Conservation (phyloP, 352 stramenopile species). For the Globisporangium parvum region DNA sequence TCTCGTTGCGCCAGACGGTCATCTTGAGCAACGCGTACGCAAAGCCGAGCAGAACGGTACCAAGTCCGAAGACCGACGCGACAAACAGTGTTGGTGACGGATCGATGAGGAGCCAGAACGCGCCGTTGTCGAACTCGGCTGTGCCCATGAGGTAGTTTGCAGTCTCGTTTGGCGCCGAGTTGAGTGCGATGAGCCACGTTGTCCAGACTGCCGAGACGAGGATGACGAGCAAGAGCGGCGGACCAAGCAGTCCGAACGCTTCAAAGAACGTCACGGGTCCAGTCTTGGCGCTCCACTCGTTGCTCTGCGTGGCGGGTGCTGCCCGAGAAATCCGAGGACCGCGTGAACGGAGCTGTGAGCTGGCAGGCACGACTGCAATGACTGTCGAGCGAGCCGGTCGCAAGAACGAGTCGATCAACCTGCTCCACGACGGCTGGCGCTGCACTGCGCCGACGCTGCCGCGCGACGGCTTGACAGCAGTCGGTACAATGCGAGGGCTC, state of each 20-base stretch:
- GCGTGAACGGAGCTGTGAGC: background rate
- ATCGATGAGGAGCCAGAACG: slow-evolving; percentile 33
- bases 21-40: slow-evolving; percentile 2
- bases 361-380: too few species aligned
- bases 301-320: background rate
- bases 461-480: too few species aligned
- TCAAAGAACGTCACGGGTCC: slow-evolving; percentile 3
- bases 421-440: too few species aligned
- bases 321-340: background rate
- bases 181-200: slow-evolving; percentile 23
- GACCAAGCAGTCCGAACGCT: slow-evolving; percentile 3
- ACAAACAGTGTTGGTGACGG: slow-evolving; percentile 7
- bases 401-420: too few species aligned
- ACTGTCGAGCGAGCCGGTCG: too few species aligned
- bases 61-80: slow-evolving; percentile 5
- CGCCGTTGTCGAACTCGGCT: slow-evolving; percentile 22
- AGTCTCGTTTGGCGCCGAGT: slow-evolving; percentile 19
- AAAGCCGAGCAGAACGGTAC: slow-evolving; percentile 12
- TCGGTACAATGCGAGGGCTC: too few species aligned
- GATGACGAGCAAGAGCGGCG: background rate
- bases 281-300: too few species aligned
- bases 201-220: slow-evolving; percentile 26
- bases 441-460: too few species aligned
- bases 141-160: slow-evolving; percentile 36
- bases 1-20: background rate